A percentile compares a stretch with the other conserved stretches of the same genome.
These are phyloP conservation scores for Silybum marianum DNA, from an alignment of 129 eudicot species.

Conservation along the genomic window DNA sequence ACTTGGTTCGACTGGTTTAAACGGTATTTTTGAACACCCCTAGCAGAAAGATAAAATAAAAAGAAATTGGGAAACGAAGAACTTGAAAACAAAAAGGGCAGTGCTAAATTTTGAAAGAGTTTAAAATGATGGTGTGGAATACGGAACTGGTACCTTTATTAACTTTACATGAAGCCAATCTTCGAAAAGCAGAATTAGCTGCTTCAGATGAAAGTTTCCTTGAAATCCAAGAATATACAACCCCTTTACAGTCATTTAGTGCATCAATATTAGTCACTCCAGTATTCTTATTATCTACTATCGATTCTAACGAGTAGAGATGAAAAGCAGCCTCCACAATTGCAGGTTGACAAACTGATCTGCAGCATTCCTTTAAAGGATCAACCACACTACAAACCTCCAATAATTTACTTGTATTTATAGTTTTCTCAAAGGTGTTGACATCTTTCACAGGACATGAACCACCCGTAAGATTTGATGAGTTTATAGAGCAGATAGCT, in stretches of 20 bases:
- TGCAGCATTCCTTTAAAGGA: slow-evolving; percentile 90
- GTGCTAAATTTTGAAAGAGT: background rate
- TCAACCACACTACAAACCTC: slow-evolving; percentile 83
- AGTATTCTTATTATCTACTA: slow-evolving; percentile 34
- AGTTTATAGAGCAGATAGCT: slow-evolving; percentile 61
- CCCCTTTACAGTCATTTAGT: slow-evolving; percentile 82
- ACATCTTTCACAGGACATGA: slow-evolving; percentile 84
- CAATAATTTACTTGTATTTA: slow-evolving; percentile 73
- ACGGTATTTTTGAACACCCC: too few species aligned
- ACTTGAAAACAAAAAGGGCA: too few species aligned
- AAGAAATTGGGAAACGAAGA: too few species aligned
- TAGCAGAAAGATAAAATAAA: too few species aligned
- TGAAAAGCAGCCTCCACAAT: slow-evolving; percentile 85
- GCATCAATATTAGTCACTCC: slow-evolving; percentile 47
- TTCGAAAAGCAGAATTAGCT: slow-evolving; percentile 67
- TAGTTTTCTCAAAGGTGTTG: slow-evolving; percentile 59
- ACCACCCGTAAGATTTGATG: slow-evolving; percentile 80
- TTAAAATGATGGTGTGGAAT: background rate
- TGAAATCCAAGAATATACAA: slow-evolving; percentile 76
- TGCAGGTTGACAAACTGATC: slow-evolving; percentile 78
- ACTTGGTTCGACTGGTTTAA: too few species aligned
- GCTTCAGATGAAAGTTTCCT: slow-evolving; percentile 71
- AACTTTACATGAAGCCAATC: slow-evolving; percentile 82
- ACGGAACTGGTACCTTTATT: slow-evolving; percentile 62
- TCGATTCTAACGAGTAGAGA: slow-evolving; percentile 43